Conservation (phyloP, 2,329 filamentous ascomycete genomes). For the Colletotrichum sp. region DNA sequence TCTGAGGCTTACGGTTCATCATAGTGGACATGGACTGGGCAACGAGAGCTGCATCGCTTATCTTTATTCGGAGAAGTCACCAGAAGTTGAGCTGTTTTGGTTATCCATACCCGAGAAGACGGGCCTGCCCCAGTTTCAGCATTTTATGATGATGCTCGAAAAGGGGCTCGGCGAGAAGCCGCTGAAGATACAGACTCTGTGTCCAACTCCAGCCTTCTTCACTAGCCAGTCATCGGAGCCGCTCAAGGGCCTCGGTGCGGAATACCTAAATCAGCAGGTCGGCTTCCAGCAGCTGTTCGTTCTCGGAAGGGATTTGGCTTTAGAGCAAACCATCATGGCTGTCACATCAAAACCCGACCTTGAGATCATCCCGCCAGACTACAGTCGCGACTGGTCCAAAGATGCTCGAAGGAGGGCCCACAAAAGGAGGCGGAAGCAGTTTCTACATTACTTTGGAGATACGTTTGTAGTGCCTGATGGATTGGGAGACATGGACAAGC, state of each 20-base stretch:
- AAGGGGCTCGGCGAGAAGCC: not conserved
- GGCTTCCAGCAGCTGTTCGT: constrained; percentile 19
- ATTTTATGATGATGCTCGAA: constrained; percentile 29
- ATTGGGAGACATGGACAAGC: constrained; percentile 18
- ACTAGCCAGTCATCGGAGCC: not conserved
- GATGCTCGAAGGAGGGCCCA: not conserved
- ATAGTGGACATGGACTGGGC: constrained; percentile 18
- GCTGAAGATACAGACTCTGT: constrained; percentile 7
- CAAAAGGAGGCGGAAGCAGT: constrained; percentile 12
- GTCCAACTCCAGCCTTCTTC: constrained; percentile 6
- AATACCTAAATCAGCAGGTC: not conserved
- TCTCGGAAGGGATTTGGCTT: constrained; percentile 8
- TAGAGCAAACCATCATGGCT: constrained; percentile 9
- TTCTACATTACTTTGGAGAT: constrained; percentile 12
- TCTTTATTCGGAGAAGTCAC: constrained; percentile 33
- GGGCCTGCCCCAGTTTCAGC: constrained; percentile 40
- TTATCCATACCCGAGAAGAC: constrained; percentile 29
- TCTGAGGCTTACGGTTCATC: constrained; percentile 44
- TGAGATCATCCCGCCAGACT: constrained; percentile 10
- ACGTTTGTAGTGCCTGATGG: constrained; percentile 23
- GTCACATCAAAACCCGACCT: not conserved
- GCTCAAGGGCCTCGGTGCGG: not conserved
- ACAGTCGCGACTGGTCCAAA: constrained; percentile 4
- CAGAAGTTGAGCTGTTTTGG: constrained; percentile 41
- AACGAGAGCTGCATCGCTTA: constrained; percentile 33